Evolutionary conservation across 2,329 filamentous ascomycete genomes (phyloP).

Genomic region (Raffaelea albimanens): DNA sequence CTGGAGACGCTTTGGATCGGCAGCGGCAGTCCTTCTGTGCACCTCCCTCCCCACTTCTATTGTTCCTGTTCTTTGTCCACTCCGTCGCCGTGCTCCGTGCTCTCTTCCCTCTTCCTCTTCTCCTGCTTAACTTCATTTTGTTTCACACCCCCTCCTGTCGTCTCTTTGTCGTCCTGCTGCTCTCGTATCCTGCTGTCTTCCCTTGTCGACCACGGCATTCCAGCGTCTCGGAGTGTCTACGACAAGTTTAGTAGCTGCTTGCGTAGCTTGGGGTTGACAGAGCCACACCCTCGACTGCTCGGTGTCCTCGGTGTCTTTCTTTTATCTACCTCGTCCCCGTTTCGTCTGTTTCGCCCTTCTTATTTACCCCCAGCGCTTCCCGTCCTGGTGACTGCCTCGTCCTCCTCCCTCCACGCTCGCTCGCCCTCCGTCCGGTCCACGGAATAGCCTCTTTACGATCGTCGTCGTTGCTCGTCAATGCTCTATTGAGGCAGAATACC

Average conservation of each 20-base stretch:
- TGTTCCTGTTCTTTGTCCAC: neutral
- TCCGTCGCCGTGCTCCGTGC: too few species aligned
- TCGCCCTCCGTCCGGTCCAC: too few species aligned
- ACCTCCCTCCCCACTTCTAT: neutral
- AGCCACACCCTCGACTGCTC: neutral
- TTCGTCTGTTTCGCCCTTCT: neutral
- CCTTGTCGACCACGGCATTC: constrained; percentile 1
- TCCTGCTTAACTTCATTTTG: neutral
- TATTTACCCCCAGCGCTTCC: neutral
- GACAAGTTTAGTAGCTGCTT: neutral
- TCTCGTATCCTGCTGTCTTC: constrained; percentile 1
- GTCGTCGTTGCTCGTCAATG: neutral
- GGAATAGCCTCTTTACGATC: too few species aligned
- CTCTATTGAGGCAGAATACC: constrained; percentile 6
- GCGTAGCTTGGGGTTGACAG: too few species aligned
- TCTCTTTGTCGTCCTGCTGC: neutral
- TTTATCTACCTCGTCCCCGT: neutral
- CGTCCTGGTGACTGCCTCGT: too few species aligned
- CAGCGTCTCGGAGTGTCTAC: neutral
- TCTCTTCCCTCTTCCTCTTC: neutral
- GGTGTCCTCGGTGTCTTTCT: too few species aligned
- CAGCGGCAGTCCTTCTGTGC: neutral
- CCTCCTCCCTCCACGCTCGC: too few species aligned
- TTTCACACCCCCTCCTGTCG: neutral
- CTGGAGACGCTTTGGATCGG: neutral